Percentiles rank a stretch among this genome's conserved stretches.
phyloP scores from a whole-genome alignment of 495 filamentous ascomycete genomes.

The Neurospora discreta region DNA sequence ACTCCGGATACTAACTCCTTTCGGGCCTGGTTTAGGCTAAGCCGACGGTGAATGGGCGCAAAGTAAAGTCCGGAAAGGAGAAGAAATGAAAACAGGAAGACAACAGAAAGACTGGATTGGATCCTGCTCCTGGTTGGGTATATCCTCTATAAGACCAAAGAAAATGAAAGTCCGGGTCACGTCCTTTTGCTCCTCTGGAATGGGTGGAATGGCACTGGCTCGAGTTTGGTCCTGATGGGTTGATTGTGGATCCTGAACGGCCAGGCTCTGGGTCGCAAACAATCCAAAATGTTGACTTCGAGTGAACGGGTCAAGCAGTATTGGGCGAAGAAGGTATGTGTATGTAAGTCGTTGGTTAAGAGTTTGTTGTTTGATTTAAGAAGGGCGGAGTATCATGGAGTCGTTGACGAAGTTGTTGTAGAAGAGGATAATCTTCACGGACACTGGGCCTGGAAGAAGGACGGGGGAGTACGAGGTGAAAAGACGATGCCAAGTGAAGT shows the following conservation, averaged over 20 bases:
- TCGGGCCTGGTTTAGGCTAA: conserved; percentile 11
- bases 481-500: conserved; percentile 6
- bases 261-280: conserved; percentile 5
- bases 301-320: conserved; percentile 24
- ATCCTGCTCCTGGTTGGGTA: conserved; percentile 4
- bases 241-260: neutral
- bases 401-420: neutral
- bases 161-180: conserved; percentile 1
- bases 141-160: conserved; percentile 6
- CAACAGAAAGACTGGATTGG: conserved; percentile 12
- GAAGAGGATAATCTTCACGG: conserved; percentile 5
- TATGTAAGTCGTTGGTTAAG: conserved; percentile 12
- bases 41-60: conserved; percentile 1
- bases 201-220: conserved; percentile 1
- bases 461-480: conserved; percentile 9
- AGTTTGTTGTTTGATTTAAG: neutral
- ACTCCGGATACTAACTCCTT: conserved; percentile 22
- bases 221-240: neutral
- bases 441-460: conserved; percentile 4
- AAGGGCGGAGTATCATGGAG: neutral
- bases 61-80: conserved; percentile 3
- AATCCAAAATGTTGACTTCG: conserved; percentile 16
- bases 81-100: conserved; percentile 6
- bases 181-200: neutral
- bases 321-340: conserved; percentile 3